Base-by-base conservation (phyloP, 768 basidiomycete species). In the Leccinum obscurum region DNA sequence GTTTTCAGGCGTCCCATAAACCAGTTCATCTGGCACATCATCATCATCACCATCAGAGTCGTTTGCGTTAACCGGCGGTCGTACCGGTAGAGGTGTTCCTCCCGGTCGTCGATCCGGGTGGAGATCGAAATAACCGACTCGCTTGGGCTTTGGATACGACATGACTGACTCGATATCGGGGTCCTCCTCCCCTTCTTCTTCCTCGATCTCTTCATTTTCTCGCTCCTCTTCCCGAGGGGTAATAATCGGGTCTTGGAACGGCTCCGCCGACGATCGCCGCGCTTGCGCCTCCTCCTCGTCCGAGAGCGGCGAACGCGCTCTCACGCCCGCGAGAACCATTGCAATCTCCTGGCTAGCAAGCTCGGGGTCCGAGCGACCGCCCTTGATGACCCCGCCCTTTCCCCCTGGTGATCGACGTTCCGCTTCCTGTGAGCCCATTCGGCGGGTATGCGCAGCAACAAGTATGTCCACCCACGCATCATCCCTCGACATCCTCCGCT, bases 391-490 rank as follows among this genome's bases (percentile, higher is more conserved):
- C 3, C 41, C 41, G 1, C 64, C 66, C 57, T 64, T 72, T 41
- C 59, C 75, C 57, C 61, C 76, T 64, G 57, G 44, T 1, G 22
- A 67, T 35, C 63, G 60, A 14, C 59, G 60, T 39, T 80, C 78
- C 4, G 77, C 83, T 52, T 87, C 87, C 69, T 88, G 87, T 7
- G 78, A 81, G 1, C 70, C 80, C 69, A 87, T 72, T 46, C 86
- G 73, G 46, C 86, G 75, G 37, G 65, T 72, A 63, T 82, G 83
- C 14, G 71, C 82, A 49, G 85, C 85, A 2, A 93, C 90, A 10
- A 93, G 75, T 46, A 93, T 93, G 73, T 93, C 92, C 46, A 93
- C 90, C 91, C 92, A 93, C 4, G 90, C 90, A 67, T 93, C 92
- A 54, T 90, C 87, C 64, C 74, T 77, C 20, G 80, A 78, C 64